Conservation (phyloP, 2,329 filamentous ascomycete genomes). For the Emergomyces orientalis region DNA sequence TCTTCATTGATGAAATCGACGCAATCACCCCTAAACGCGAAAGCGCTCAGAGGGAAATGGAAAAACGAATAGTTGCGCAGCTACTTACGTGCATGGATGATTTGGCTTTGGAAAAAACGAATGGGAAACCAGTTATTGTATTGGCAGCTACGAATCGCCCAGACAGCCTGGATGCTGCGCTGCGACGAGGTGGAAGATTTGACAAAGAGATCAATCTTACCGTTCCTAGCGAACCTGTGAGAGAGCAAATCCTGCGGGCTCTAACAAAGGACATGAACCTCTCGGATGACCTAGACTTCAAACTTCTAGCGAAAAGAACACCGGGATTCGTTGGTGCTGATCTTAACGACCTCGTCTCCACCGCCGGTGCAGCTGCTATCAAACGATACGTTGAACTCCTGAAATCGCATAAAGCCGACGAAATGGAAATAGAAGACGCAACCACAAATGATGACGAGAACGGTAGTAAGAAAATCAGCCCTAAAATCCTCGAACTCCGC, state of each 20-base stretch:
- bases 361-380: conserved; percentile 56
- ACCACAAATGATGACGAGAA: background rate
- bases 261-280: conserved; percentile 59
- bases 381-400: conserved; percentile 49
- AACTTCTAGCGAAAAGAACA: conserved; percentile 66
- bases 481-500: conserved; percentile 38
- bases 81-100: conserved; percentile 81
- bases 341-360: conserved; percentile 61
- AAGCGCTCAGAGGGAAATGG: conserved; percentile 76
- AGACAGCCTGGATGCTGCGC: conserved; percentile 71
- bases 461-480: conserved; percentile 21
- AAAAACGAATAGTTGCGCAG: conserved; percentile 75
- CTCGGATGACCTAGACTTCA: conserved; percentile 62
- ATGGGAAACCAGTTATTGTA: conserved; percentile 72
- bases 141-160: conserved; percentile 85
- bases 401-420: conserved; percentile 35
- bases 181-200: conserved; percentile 66
- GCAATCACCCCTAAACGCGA: conserved; percentile 81
- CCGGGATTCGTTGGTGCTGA: conserved; percentile 92
- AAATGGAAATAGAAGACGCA: conserved; percentile 47
- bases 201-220: conserved; percentile 78
- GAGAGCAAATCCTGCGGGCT: conserved; percentile 67
- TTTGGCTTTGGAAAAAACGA: conserved; percentile 60
- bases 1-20: conserved; percentile 91
- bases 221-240: conserved; percentile 68